A percentile compares a stretch with the other conserved stretches of the same genome.
Evolutionary conservation across 2,329 filamentous ascomycete genomes (phyloP).

Genomic region (Gliomastix tumulicola): DNA sequence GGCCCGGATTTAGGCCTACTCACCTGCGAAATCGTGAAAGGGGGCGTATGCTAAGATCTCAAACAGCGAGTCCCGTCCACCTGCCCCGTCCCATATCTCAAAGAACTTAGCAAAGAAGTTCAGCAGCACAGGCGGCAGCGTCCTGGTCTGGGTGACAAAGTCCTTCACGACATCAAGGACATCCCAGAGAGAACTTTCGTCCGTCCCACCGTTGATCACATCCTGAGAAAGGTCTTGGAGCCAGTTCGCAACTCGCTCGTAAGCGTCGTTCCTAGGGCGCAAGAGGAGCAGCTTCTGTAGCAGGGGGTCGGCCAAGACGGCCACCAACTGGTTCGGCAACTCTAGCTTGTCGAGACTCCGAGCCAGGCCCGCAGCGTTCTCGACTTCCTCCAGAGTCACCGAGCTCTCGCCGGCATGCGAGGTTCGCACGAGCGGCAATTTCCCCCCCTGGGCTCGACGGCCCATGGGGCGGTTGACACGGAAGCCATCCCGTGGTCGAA

Average conservation of each 20-base stretch:
- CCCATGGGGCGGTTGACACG: conserved; percentile 47
- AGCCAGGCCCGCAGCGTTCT: conserved; percentile 62
- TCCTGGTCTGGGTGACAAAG: conserved; percentile 41
- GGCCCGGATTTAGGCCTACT: conserved; percentile 3
- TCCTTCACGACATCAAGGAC: conserved; percentile 48
- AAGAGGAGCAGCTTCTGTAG: conserved; percentile 72
- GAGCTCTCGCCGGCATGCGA: conserved; percentile 59
- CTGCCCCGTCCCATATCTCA: conserved; percentile 53
- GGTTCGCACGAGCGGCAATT: conserved; percentile 68
- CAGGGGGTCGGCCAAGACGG: conserved; percentile 67
- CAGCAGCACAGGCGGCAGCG: conserved; percentile 40
- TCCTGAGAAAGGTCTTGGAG: conserved; percentile 49
- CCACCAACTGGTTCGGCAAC: conserved; percentile 73
- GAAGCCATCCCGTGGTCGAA: conserved; percentile 43
- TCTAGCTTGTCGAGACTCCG: conserved; percentile 71
- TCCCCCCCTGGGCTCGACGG: conserved; percentile 32
- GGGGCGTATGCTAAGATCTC: conserved; percentile 50
- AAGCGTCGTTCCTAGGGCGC: conserved; percentile 44
- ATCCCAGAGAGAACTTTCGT: conserved; percentile 40
- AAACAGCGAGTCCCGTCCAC: conserved; percentile 46
- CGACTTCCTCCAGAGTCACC: conserved; percentile 70
- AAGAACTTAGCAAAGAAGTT: conserved; percentile 47
- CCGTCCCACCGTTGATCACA: conserved; percentile 42
- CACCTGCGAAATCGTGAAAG: conserved; percentile 50
- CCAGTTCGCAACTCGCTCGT: conserved; percentile 52